Evolutionary conservation across 441 rosid genomes (phyloP), one percentile per base, ranked within the genome.

Genomic region (Pelargonium myrrhifolium): DNA sequence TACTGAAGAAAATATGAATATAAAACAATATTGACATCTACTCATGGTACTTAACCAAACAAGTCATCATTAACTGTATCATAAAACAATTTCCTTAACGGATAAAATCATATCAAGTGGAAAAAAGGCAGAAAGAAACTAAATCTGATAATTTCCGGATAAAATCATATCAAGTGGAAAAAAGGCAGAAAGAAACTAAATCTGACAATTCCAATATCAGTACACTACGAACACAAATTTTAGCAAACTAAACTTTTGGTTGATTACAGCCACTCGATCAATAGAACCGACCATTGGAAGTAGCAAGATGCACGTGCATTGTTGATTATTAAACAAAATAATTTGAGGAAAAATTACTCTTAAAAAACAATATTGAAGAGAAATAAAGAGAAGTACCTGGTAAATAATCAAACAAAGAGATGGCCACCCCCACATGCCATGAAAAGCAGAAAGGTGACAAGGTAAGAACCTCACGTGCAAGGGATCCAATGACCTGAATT

Each of bases 401-500:
- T 35, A 65, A 40, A 66, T 65, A 21, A 70, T 10, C 53, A 51
- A 39, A 45, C 21, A 58, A 49, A 28, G 61, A 65, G 39, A 47
- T n/a, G 75, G 71, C 64, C 68, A 68, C 69, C 74, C 77, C 70
- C 83, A 77, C 78, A 75, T 80, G 86, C 74, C 74, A 78, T 63
- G 79, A 26, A 69, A 75, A 68, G 82, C 67, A 62, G 68, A 72
- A 68, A 28, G 73, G 71, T 63, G 69, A 20, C 59, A 55, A 39
- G 65, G 73, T 14, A 58, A 64, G 72, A 58, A 71, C 59, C 71
- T 82, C 92, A 83, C 86, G 83, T 85, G 87, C 81, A 75, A 56
- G 76, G 81, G 83, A 83, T 77, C 86, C 85, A 75, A 76, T 72
- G 78, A 45, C 77, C 78, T 72, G 17, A 67, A 47, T 18, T 17